Evolutionary conservation across 306 rosid species (phyloP).

Genomic region (Sechiopsis laciniata): DNA sequence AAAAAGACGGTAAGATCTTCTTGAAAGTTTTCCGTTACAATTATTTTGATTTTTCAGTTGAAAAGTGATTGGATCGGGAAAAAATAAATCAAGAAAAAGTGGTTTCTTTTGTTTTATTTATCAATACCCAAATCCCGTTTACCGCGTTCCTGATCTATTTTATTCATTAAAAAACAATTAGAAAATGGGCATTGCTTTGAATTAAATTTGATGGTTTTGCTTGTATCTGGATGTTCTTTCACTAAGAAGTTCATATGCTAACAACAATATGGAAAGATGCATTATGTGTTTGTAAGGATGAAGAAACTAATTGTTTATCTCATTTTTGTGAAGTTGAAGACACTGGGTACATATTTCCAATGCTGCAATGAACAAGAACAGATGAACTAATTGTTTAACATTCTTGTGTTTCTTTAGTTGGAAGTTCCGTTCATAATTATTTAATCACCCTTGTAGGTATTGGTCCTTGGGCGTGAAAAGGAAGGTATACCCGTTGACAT

Average conservation of each 20-base stretch:
- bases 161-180: no score
- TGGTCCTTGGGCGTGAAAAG: slow-evolving; percentile 89
- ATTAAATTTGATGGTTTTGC: background rate
- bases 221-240: background rate
- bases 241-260: background rate
- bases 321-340: background rate
- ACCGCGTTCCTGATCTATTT: no score
- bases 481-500: slow-evolving; percentile 93
- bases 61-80: background rate
- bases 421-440: background rate
- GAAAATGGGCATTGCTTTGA: no score
- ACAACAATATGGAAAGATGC: background rate
- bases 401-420: background rate
- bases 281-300: background rate
- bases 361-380: background rate
- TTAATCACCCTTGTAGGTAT: slow-evolving; percentile 48
- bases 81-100: no score
- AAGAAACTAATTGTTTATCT: background rate
- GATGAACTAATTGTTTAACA: background rate
- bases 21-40: background rate
- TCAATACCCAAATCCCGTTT: no score
- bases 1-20: slow-evolving; percentile 53
- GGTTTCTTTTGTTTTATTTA: no score
- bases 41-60: background rate
- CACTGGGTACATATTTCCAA: background rate